A percentile compares a stretch with the other conserved stretches of the same genome.
phyloP scores from a whole-genome alignment of 139 green algal genomes.

The Chlamydomonas sp. region DNA sequence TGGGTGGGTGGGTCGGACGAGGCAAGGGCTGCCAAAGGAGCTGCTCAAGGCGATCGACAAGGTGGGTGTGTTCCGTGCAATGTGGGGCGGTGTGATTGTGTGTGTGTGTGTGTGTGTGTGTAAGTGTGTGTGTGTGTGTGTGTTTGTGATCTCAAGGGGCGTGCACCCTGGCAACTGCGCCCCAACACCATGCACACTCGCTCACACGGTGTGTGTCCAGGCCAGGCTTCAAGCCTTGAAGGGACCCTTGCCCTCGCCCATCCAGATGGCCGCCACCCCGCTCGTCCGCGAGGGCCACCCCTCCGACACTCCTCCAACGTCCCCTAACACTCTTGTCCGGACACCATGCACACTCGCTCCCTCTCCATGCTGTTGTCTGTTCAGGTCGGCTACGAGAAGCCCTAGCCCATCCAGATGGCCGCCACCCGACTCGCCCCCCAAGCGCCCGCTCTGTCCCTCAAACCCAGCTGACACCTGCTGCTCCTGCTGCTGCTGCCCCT shows the following conservation, averaged over 20 bases:
- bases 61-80: not conserved
- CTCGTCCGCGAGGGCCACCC: conserved; percentile 79
- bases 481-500: too few species aligned
- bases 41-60: conserved; percentile 37
- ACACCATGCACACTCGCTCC: too few species aligned
- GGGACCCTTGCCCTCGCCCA: conserved; percentile 93
- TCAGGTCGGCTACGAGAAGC: conserved; percentile 86
- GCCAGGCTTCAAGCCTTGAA: conserved; percentile 83
- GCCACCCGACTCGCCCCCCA: conserved; percentile 85
- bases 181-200: too few species aligned
- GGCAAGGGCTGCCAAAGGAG: conserved; percentile 49
- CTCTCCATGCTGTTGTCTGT: too few species aligned
- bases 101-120: not conserved
- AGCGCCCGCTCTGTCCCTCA: too few species aligned
- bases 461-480: too few species aligned
- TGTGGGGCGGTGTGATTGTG: not conserved
- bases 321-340: too few species aligned
- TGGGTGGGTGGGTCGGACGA: too few species aligned
- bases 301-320: too few species aligned
- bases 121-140: not conserved
- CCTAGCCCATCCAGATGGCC: conserved; percentile 96
- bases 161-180: too few species aligned
- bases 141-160: too few species aligned
- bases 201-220: too few species aligned
- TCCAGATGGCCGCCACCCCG: conserved; percentile 96